These are phyloP conservation scores for Aspergillus transmontanensis DNA, from an alignment of 2,329 filamentous ascomycete genomes.

Conservation along the genomic window DNA sequence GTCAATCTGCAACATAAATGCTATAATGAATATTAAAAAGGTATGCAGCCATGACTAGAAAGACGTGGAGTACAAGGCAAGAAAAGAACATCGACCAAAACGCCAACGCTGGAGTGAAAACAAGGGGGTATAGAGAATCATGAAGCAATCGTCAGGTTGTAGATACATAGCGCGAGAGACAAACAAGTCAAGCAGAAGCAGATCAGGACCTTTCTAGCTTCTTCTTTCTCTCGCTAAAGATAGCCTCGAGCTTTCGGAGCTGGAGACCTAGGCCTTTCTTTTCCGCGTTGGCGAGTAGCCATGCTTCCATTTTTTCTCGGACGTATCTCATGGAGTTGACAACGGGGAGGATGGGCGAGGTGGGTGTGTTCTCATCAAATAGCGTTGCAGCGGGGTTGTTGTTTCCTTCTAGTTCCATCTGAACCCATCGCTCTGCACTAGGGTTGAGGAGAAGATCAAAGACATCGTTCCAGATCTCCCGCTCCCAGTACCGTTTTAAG, in stretches of 20 bases:
- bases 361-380: not conserved
- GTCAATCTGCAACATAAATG: not conserved
- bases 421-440: conserved; percentile 57
- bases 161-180: conserved; percentile 5
- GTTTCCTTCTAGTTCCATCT: conserved; percentile 55
- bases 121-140: conserved; percentile 6
- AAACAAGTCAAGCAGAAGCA: not conserved
- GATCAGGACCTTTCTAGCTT: conserved; percentile 33
- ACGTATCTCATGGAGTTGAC: conserved; percentile 68
- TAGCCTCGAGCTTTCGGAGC: conserved; percentile 66
- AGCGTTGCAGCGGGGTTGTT: conserved; percentile 1
- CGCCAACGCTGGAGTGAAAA: conserved; percentile 17
- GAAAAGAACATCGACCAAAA: conserved; percentile 4
- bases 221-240: conserved; percentile 61
- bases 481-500: conserved; percentile 96
- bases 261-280: conserved; percentile 66
- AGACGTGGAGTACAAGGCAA: conserved; percentile 2
- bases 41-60: not conserved
- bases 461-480: conserved; percentile 80
- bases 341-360: conserved; percentile 65
- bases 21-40: not conserved
- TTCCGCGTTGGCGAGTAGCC: conserved; percentile 80
- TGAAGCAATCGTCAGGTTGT: conserved; percentile 11
- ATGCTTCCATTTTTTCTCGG: conserved; percentile 79
- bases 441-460: conserved; percentile 90